These are phyloP conservation scores for peach (Prunus persica) DNA, from an alignment of 306 rosid genomes.

Conservation along the genomic window Prunus_persica_NCBIv2 NC_034013.1:9915501-9916000, in stretches of 20 bases:
- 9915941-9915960: background rate
- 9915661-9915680: background rate
- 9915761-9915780: too few relatives aligned
- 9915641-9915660: background rate
- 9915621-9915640: background rate
- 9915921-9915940: conserved; percentile 33
- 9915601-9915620: background rate
- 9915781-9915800: too few relatives aligned
- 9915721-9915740: too few relatives aligned
- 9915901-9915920: background rate
- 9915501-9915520: background rate
- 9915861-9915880: background rate
- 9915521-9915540: too few relatives aligned
- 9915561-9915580: too few relatives aligned
- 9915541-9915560: too few relatives aligned
- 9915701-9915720: too few relatives aligned
- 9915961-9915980: background rate
- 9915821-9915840: too few relatives aligned
- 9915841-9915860: too few relatives aligned
- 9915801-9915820: too few relatives aligned
- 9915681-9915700: background rate
- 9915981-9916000: conserved; percentile 8
- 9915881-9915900: background rate
- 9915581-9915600: too few relatives aligned
- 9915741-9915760: too few relatives aligned